Conservation (phyloP, 257 asterid genomes). For the Solanum chiquidenum region DNA sequence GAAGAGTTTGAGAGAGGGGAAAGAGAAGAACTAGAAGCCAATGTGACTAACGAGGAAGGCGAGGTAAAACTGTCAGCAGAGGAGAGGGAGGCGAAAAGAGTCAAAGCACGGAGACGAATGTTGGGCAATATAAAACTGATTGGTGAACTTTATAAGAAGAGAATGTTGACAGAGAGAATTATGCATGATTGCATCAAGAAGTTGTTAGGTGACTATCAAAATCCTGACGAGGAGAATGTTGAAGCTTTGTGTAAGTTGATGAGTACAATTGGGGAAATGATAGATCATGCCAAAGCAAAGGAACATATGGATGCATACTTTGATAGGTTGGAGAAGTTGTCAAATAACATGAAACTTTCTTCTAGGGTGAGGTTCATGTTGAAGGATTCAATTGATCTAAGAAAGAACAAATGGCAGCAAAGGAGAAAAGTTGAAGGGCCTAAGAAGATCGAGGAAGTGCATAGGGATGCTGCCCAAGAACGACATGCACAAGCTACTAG, state of each 20-base stretch:
- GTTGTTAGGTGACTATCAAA: constrained; percentile 67
- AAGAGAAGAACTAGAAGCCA: constrained; percentile 86
- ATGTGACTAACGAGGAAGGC: constrained; percentile 72
- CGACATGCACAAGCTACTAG: constrained; percentile 71
- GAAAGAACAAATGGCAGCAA: constrained; percentile 97
- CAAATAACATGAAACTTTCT: constrained; percentile 73
- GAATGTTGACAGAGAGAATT: constrained; percentile 89
- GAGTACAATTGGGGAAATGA: constrained; percentile 97
- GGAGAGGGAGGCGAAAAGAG: constrained; percentile 87
- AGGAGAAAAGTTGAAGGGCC: constrained; percentile 97
- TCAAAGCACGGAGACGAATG: constrained; percentile 67
- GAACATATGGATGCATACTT: constrained; percentile 69
- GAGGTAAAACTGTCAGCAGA: constrained; percentile 57
- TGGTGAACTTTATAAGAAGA: constrained; percentile 91
- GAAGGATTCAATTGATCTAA: constrained; percentile 78
- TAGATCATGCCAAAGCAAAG: constrained; percentile 79
- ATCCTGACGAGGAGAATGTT: constrained; percentile 80
- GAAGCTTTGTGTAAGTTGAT: constrained; percentile 92
- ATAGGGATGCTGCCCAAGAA: constrained; percentile 96
- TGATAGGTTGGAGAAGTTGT: constrained; percentile 42
- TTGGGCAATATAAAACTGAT: constrained; percentile 86
- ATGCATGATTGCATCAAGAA: constrained; percentile 85
- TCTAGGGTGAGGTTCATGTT: constrained; percentile 93
- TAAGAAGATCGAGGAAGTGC: constrained; percentile 89
- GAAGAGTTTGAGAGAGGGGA: constrained; percentile 93